Evolutionary conservation across 176 grass and related monocot species (phyloP).

Genomic region (Metroxylon sagu): DNA sequence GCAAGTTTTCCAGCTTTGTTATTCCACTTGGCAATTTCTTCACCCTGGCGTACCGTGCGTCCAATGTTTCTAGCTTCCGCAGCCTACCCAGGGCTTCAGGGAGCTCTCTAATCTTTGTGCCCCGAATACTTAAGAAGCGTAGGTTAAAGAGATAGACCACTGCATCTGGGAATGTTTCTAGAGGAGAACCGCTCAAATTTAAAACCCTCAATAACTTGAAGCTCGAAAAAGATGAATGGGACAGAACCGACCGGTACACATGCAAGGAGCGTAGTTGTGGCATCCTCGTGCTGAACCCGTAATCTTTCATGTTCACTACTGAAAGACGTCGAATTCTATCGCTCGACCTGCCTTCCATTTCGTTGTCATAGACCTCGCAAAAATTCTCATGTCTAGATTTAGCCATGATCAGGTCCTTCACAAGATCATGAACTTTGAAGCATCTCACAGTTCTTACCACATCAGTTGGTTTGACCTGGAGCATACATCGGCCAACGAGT

Average conservation of each 20-base stretch:
- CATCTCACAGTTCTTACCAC: constrained; percentile 15
- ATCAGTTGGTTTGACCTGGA: constrained; percentile 31
- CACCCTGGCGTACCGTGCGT: constrained; percentile 25
- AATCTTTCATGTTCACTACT: not conserved
- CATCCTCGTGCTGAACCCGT: not conserved
- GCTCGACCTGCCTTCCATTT: not conserved
- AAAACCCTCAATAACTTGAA: constrained; percentile 29
- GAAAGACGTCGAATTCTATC: constrained; percentile 24
- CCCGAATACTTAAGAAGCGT: constrained; percentile 26
- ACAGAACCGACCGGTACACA: not conserved
- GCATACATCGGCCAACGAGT: constrained; percentile 32
- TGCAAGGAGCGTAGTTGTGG: constrained; percentile 8
- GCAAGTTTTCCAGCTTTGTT: constrained; percentile 23
- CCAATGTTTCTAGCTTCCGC: constrained; percentile 40
- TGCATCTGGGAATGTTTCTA: constrained; percentile 17
- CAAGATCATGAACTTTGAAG: constrained; percentile 39
- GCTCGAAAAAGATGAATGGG: not conserved
- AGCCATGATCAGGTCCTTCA: constrained; percentile 33
- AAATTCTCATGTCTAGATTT: constrained; percentile 18
- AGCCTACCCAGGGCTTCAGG: constrained; percentile 24
- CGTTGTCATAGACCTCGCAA: constrained; percentile 1
- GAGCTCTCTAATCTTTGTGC: constrained; percentile 22
- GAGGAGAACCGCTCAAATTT: constrained; percentile 15
- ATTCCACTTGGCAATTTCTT: constrained; percentile 27
- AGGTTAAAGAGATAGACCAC: constrained; percentile 23